A percentile compares a stretch with the other conserved stretches of the same genome.
phyloP scores from a whole-genome alignment of 2,329 filamentous ascomycete genomes.

The Epicoccum nigrum region DNA sequence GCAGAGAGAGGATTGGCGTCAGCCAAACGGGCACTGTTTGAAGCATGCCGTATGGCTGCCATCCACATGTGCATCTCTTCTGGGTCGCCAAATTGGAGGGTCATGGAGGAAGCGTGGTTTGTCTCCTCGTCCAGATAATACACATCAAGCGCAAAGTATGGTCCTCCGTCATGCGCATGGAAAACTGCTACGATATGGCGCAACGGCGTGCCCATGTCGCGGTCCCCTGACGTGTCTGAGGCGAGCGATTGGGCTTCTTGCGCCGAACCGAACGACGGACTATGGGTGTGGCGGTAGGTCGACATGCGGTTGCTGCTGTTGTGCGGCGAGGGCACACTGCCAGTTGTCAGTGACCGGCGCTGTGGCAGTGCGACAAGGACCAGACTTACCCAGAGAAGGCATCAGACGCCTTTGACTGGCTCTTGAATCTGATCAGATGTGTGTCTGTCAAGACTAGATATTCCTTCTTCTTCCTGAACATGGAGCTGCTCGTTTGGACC shows the following conservation, averaged over 20 bases:
- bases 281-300: constrained; percentile 61
- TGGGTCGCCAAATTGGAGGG: constrained; percentile 67
- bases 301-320: constrained; percentile 46
- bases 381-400: constrained; percentile 52
- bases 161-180: constrained; percentile 69
- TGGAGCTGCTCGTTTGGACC: constrained; percentile 70
- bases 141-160: constrained; percentile 70
- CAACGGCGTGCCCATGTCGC: constrained; percentile 64
- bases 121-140: constrained; percentile 71
- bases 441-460: constrained; percentile 74
- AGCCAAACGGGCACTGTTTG: constrained; percentile 60
- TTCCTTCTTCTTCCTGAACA: constrained; percentile 75
- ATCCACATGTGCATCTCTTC: constrained; percentile 72
- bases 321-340: constrained; percentile 40
- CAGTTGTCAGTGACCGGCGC: constrained; percentile 16
- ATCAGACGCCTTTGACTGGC: constrained; percentile 68
- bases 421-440: constrained; percentile 72
- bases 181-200: constrained; percentile 72
- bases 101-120: constrained; percentile 65
- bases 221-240: constrained; percentile 58
- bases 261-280: constrained; percentile 64
- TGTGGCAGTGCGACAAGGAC: neutral
- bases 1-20: constrained; percentile 61
- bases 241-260: constrained; percentile 61
- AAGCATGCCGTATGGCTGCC: constrained; percentile 64